phyloP scores from a whole-genome alignment of 768 basidiomycete species.

The Boletus rex-veris region DNA sequence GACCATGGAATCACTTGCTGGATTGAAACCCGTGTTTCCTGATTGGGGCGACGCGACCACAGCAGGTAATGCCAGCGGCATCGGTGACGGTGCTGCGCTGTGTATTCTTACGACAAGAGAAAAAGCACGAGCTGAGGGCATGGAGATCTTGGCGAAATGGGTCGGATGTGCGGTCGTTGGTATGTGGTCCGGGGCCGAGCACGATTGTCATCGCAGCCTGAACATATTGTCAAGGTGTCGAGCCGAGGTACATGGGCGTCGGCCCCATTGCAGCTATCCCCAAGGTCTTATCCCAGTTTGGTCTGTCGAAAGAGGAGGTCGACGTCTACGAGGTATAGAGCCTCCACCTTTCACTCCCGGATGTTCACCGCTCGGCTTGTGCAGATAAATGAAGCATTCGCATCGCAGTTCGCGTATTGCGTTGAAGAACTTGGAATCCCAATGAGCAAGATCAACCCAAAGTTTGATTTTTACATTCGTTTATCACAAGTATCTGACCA shows the following conservation, averaged over 20 bases:
- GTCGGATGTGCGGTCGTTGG: conserved; percentile 76
- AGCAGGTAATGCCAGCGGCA: conserved; percentile 82
- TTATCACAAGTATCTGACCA: neutral
- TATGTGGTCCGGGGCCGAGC: conserved; percentile 27
- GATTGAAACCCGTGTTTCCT: conserved; percentile 85
- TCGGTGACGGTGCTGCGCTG: conserved; percentile 91
- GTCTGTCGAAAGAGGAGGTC: conserved; percentile 67
- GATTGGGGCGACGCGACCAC: conserved; percentile 75
- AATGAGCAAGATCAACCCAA: conserved; percentile 80
- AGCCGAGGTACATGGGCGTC: conserved; percentile 77
- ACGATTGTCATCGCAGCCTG: neutral
- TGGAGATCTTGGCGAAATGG: conserved; percentile 82
- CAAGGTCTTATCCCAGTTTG: conserved; percentile 57
- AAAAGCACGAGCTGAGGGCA: conserved; percentile 69
- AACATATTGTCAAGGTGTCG: conserved; percentile 48
- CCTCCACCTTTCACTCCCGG: neutral
- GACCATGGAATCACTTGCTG: conserved; percentile 68
- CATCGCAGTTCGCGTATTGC: conserved; percentile 91
- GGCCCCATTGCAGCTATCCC: conserved; percentile 71
- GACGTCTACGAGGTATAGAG: conserved; percentile 67
- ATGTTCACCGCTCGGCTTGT: neutral
- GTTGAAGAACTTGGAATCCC: conserved; percentile 76
- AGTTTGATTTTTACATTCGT: conserved; percentile 43
- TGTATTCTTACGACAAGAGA: conserved; percentile 79
- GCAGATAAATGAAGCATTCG: conserved; percentile 89